phyloP scores from a whole-genome alignment of 2,329 filamentous ascomycete genomes.

The Coniochaeta hoffmannii region DNA sequence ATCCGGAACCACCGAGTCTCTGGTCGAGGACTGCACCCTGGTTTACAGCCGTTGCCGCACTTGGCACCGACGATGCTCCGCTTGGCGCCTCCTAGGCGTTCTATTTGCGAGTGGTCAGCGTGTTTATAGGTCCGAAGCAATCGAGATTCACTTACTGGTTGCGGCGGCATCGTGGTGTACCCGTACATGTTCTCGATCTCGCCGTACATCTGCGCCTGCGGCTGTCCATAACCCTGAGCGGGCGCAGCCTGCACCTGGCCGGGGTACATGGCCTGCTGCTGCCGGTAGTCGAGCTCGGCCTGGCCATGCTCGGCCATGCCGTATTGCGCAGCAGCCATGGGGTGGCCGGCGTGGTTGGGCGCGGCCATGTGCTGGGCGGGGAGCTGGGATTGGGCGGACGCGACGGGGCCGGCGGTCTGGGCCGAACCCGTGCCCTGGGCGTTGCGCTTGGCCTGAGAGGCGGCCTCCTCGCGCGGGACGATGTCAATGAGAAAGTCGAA shows the following conservation, averaged over 20 bases:
- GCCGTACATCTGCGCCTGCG: conserved; percentile 72
- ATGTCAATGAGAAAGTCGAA: conserved; percentile 99
- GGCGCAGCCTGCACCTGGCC: conserved; percentile 70
- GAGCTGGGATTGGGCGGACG: conserved; percentile 43
- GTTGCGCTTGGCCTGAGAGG: conserved; percentile 73
- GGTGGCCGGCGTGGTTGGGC: conserved; percentile 48
- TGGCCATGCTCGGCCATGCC: conserved; percentile 52
- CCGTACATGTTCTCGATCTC: conserved; percentile 80
- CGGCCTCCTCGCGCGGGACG: conserved; percentile 88
- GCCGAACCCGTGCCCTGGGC: conserved; percentile 36
- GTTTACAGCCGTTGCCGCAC: neutral
- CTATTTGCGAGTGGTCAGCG: neutral
- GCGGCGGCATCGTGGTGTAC: conserved; percentile 72
- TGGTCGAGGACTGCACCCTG: neutral
- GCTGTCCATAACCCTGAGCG: conserved; percentile 66
- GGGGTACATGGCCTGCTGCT: conserved; percentile 73
- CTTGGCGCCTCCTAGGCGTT: neutral
- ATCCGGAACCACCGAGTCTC: neutral
- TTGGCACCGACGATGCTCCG: neutral
- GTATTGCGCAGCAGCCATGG: conserved; percentile 55
- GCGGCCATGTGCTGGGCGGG: conserved; percentile 46
- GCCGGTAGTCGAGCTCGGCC: conserved; percentile 71
- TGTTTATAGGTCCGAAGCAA: neutral
- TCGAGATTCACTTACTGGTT: conserved; percentile 58
- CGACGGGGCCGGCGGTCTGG: conserved; percentile 30